Conservation (phyloP, 352 stramenopile species). For the Globisporangium iwayamae region DNA sequence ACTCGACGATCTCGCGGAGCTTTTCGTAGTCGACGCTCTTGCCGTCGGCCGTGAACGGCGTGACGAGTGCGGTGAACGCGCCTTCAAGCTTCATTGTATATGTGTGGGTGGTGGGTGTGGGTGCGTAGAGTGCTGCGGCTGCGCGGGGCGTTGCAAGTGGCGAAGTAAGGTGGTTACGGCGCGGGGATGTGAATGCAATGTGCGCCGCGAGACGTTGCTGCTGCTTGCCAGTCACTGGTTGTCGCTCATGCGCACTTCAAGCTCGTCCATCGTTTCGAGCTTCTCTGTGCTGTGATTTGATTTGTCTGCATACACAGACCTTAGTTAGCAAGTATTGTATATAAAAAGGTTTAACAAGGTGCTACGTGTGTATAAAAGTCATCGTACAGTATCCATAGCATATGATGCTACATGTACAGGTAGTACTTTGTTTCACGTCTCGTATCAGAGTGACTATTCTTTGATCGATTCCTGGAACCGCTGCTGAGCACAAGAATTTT, state of each 20-base stretch:
- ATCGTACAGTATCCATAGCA: neutral
- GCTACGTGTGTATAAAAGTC: neutral
- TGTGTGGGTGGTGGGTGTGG: neutral
- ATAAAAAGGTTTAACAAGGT: neutral
- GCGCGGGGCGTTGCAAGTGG: constrained; percentile 11
- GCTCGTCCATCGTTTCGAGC: constrained; percentile 10
- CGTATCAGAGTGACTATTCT: constrained; percentile 4
- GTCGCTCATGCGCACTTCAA: constrained; percentile 24
- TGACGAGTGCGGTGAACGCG: constrained; percentile 93
- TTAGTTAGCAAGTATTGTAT: neutral
- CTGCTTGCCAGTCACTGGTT: constrained; percentile 18
- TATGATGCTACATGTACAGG: neutral
- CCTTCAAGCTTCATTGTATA: constrained; percentile 45
- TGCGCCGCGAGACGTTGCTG: neutral
- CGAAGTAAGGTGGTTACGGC: constrained; percentile 14
- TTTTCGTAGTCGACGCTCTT: constrained; percentile 91
- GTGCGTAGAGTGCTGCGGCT: neutral
- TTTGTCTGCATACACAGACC: neutral
- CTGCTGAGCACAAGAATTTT: constrained; percentile 24
- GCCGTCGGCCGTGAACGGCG: constrained; percentile 92
- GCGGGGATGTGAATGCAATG: neutral
- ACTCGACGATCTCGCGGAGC: constrained; percentile 89
- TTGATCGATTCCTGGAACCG: neutral
- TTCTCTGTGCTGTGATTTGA: neutral
- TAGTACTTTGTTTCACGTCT: neutral